A percentile compares a stretch with the other conserved stretches of the same genome.
Evolutionary conservation across 495 filamentous ascomycete genomes (phyloP).

Genomic region (Poronia punctata): DNA sequence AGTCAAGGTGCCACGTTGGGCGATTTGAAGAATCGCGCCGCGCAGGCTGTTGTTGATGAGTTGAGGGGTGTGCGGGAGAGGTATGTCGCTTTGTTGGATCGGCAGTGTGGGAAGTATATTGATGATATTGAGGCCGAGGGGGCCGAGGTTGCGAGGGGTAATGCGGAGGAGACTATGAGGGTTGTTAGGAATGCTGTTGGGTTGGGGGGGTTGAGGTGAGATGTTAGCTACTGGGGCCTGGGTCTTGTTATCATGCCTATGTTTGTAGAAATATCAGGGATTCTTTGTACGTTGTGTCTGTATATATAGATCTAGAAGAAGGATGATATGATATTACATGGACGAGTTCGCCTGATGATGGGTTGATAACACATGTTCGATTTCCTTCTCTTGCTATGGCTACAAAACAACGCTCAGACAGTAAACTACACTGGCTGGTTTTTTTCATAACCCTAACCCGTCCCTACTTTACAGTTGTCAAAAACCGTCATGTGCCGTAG

Average conservation of each 20-base stretch:
- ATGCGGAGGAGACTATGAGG: slow-evolving; percentile 61
- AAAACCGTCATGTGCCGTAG: too few species aligned
- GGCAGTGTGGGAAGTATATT: slow-evolving; percentile 45
- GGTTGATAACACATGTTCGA: too few species aligned
- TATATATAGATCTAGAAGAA: too few species aligned
- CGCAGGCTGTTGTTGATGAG: slow-evolving; percentile 44
- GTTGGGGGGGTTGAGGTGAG: slow-evolving; percentile 27
- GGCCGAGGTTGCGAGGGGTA: slow-evolving; percentile 50
- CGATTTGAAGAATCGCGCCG: slow-evolving; percentile 59
- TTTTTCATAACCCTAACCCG: too few species aligned
- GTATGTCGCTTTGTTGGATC: slow-evolving; percentile 47
- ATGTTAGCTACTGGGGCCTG: too few species aligned
- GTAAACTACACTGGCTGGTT: too few species aligned
- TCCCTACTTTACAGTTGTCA: too few species aligned
- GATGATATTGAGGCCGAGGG: slow-evolving; percentile 55
- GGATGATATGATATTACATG: too few species aligned
- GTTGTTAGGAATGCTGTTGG: slow-evolving; percentile 57
- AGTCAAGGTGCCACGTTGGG: slow-evolving; percentile 44
- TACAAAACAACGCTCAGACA: too few species aligned
- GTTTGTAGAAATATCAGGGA: slow-evolving; percentile 4
- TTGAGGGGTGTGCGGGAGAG: slow-evolving; percentile 54
- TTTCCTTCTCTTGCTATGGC: too few species aligned
- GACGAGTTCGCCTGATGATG: too few species aligned
- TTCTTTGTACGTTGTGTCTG: neutral
- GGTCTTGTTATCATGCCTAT: too few species aligned